Evolutionary conservation across 768 basidiomycete genomes (phyloP), one percentile per base, ranked within the genome.

Genomic region (Trametes cingulata): DNA sequence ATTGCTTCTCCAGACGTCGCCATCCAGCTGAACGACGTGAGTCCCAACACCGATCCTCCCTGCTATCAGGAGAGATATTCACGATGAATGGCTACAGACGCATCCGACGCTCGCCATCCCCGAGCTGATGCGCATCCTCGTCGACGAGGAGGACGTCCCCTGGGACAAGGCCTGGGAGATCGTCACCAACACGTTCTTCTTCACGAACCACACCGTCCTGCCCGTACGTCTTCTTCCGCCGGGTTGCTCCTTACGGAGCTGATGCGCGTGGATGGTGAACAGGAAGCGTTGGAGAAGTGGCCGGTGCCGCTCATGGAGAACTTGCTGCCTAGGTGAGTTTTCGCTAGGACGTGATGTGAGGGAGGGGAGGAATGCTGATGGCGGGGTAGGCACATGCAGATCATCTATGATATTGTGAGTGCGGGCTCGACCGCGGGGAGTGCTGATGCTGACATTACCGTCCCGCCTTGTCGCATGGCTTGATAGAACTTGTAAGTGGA

Each of bases 31-130:
- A 97, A 96, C 69, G 94, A 95, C 64, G 91, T 91, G 24, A 49
- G 56, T 15, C 25, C 20, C 15, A 29, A 10, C 17, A 7, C 40
- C 20, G 20, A 24, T 15, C 6, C 12, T 43, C 43, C 10, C 39
- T 40, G 6, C 4, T 40, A 40, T 4, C 29, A 5, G 39, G 6
- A n/a, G n/a, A n/a, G n/a, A 13, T n/a, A 40, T 13, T 14, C 36
- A 13, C 20, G 22, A 9, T 8, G 27, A 43, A 10, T 33, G 29
- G 10, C 29, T 33, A 33, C 67, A 95, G 87, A 97, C 95, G 3
- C 96, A 98, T 73, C 95, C 95, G 0, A 95, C 95, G 3, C 82
- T 98, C 60, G 93, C 95, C 24, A 93, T 98, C 68, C 91, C 91
- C 19, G 97, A 99, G 73, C 79, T 98, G 56, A 94, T 95, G 93